phyloP scores from a whole-genome alignment of 2,329 filamentous ascomycete species.

The Colletotrichum shisoi region DNA sequence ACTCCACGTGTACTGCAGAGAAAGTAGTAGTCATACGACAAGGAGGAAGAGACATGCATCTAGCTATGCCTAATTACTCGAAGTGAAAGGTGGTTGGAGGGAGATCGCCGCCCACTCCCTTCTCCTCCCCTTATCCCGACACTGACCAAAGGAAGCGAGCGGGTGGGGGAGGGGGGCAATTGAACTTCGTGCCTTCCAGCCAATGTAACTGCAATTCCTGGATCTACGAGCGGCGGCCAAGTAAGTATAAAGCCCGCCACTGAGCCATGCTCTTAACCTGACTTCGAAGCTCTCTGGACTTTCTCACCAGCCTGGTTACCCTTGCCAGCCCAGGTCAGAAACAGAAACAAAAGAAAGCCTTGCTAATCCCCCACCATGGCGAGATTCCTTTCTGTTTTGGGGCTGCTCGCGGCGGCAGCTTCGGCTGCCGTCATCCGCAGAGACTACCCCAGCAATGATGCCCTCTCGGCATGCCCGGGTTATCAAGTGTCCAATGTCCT shows the following conservation, averaged over 20 bases:
- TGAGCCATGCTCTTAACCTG: conserved; percentile 2
- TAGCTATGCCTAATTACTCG: background rate
- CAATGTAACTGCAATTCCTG: conserved; percentile 18
- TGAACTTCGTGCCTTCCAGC: background rate
- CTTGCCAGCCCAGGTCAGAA: conserved; percentile 6
- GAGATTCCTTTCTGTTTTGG: conserved; percentile 26
- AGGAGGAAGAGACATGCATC: conserved; percentile 8
- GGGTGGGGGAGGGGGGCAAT: background rate
- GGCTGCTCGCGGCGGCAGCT: conserved; percentile 22
- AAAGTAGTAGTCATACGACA: conserved; percentile 1
- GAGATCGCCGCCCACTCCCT: conserved; percentile 4
- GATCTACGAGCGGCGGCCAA: conserved; percentile 6
- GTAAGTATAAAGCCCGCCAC: conserved; percentile 23
- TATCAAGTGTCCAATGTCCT: conserved; percentile 69
- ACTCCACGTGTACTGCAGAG: background rate
- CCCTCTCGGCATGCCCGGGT: conserved; percentile 32
- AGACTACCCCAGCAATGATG: conserved; percentile 35
- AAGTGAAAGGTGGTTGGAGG: conserved; percentile 31
- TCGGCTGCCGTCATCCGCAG: conserved; percentile 32
- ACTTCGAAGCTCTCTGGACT: background rate
- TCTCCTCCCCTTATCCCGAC: background rate
- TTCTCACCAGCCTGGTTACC: background rate
- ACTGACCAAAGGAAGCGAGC: background rate
- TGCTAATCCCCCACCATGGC: conserved; percentile 19
- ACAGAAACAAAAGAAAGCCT: conserved; percentile 2